These are phyloP conservation scores for Perkinsus olseni DNA, from an alignment of 169 alveolate genomes.

Conservation along the genomic window DNA sequence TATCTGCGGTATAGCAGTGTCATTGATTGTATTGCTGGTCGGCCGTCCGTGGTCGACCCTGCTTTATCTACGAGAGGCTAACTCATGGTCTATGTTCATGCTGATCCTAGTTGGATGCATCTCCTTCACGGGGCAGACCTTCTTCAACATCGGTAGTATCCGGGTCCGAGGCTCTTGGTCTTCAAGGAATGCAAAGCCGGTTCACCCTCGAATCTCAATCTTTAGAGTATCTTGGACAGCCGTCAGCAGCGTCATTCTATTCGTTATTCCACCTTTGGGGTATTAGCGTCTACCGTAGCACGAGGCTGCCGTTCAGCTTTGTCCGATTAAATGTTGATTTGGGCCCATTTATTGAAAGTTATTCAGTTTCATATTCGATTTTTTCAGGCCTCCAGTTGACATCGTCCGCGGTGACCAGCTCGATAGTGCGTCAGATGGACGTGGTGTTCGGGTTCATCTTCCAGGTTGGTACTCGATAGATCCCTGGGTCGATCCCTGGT, in stretches of 20 bases:
- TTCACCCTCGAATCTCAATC: too few species aligned
- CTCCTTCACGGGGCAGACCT: neutral
- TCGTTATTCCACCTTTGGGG: too few species aligned
- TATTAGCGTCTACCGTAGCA: too few species aligned
- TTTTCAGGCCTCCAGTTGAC: neutral
- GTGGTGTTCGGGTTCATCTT: neutral
- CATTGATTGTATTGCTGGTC: neutral
- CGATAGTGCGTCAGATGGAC: neutral
- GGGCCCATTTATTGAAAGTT: too few species aligned
- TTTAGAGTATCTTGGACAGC: too few species aligned
- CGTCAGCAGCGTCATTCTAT: too few species aligned
- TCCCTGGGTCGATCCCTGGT: too few species aligned
- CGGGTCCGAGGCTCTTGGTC: too few species aligned
- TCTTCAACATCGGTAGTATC: neutral
- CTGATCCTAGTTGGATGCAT: neutral
- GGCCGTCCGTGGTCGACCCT: neutral
- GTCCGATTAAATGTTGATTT: too few species aligned
- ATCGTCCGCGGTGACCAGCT: neutral
- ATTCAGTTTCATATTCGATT: too few species aligned
- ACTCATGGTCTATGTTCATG: neutral
- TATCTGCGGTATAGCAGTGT: neutral
- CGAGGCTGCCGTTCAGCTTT: too few species aligned
- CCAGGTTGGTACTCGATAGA: neutral
- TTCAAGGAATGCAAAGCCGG: too few species aligned
- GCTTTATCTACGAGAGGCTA: neutral